A percentile compares a stretch with the other conserved stretches of the same genome.
phyloP scores from a whole-genome alignment of 192 early-diverging fungal species.

The Backusella liffmaniae region DNA sequence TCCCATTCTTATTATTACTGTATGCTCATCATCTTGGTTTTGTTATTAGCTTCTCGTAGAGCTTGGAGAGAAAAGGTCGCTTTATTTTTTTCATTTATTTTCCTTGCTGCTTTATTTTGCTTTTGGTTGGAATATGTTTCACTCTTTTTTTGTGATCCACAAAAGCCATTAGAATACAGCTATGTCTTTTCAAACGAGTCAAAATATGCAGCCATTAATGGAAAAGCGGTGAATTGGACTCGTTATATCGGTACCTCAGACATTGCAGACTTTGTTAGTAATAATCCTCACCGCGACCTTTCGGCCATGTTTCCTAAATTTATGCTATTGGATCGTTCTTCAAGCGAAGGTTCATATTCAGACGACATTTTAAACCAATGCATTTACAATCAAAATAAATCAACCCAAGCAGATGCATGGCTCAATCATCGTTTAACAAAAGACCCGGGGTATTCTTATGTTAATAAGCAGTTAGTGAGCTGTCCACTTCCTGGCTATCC shows the following conservation, averaged over 20 bases:
- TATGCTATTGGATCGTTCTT: conserved; percentile 13
- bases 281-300: conserved; percentile 28
- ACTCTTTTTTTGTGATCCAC: conserved; percentile 27
- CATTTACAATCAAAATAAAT: conserved; percentile 10
- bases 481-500: conserved; percentile 30
- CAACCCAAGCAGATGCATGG: conserved; percentile 24
- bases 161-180: conserved; percentile 22
- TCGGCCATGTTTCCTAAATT: conserved; percentile 34
- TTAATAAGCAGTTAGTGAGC: background rate
- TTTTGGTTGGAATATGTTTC: conserved; percentile 34
- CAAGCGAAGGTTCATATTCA: conserved; percentile 8
- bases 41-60: conserved; percentile 14
- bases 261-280: conserved; percentile 18
- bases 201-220: conserved; percentile 27
- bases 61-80: conserved; percentile 36
- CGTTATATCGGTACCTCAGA: background rate
- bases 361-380: conserved; percentile 18
- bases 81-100: conserved; percentile 21
- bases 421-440: conserved; percentile 23
- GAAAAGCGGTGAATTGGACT: conserved; percentile 30
- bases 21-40: background rate
- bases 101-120: conserved; percentile 15
- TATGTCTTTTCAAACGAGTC: conserved; percentile 14
- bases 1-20: background rate
- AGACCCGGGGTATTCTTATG: conserved; percentile 24